Base-by-base conservation (phyloP, 1,284 basidiomycete genomes). In the Ceratobasidium papillatum region DNA sequence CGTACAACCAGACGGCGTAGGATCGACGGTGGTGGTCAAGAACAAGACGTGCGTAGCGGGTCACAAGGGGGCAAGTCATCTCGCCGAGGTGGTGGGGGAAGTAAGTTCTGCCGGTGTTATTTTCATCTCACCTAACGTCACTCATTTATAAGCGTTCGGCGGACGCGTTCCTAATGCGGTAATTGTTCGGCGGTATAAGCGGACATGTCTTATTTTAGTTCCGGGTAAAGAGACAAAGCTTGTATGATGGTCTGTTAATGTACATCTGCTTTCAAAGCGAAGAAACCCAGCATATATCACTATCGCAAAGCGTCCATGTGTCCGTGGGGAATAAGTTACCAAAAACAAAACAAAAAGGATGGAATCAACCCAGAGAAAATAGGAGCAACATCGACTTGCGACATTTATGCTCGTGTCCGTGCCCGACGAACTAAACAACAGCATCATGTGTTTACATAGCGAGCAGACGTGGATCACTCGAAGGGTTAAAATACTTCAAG, bases 291-390 rank as follows among this genome's bases (percentile, higher is more conserved):
- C 56, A 56, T 56, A 61, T 43, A 61, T 32, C 68, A 72, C 68
- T 59, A 68, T 68, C 65, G 65, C 65, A 41, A 68, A 68, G 65
- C 51, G 65, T 54, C 65, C 51, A 36, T 49, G 68, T 72, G 68
- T 72, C 68, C 56, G 68, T 27, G 56, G 68, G 56, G 25, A 61
- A 72, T 61, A 61, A 72, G 61, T 32, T 47, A 59, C 22, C 14
- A 32, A 61, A 61, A 49, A 41, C 1, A 68, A 66, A 52, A 34
- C 7, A 66, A 66, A 62, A 62, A 62, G 36, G 14, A 8, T 19
- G 25, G 56, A 61, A 49, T 59, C 56, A 61, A 72, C 51, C 43
- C 47, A 32, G 22, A 63, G 25, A 41, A 63, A 17, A 25, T 27
- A 63, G 49, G 22, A 8, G 17, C 54, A 14, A 25, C 51, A 51